Conservation (phyloP, 2,329 filamentous ascomycete genomes). For the Alternaria postmessia region DNA sequence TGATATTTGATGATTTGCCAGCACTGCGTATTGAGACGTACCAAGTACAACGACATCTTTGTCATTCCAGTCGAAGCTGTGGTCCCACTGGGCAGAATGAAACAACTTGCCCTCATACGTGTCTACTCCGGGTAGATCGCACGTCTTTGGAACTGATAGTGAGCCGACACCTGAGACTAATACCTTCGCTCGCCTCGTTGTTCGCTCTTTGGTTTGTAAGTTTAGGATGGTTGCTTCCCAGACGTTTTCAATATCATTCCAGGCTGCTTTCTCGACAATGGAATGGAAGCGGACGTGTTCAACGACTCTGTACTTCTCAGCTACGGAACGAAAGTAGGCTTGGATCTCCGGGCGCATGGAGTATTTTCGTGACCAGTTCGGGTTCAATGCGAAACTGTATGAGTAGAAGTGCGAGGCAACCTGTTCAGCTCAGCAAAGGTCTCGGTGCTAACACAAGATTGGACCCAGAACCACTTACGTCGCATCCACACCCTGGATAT, state of each 20-base stretch:
- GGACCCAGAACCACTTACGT: slow-evolving; percentile 18
- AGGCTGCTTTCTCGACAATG: slow-evolving; percentile 54
- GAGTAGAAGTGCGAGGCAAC: slow-evolving; percentile 65
- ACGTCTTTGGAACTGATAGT: slow-evolving; percentile 43
- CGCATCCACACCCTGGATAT: slow-evolving; percentile 48
- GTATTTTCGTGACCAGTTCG: slow-evolving; percentile 67
- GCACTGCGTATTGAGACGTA: slow-evolving; percentile 2
- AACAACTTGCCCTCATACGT: slow-evolving; percentile 52
- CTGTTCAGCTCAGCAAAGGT: slow-evolving; percentile 15
- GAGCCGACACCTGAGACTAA: slow-evolving; percentile 40
- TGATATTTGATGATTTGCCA: no score
- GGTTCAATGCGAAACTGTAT: slow-evolving; percentile 68
- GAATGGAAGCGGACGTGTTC: slow-evolving; percentile 57
- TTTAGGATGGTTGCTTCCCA: slow-evolving; percentile 48
- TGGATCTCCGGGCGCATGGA: slow-evolving; percentile 64
- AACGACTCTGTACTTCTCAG: slow-evolving; percentile 44
- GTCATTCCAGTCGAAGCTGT: slow-evolving; percentile 58
- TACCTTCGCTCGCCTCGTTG: slow-evolving; percentile 33
- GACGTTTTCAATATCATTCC: slow-evolving; percentile 54
- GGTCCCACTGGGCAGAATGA: slow-evolving; percentile 54
- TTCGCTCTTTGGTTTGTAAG: slow-evolving; percentile 30
- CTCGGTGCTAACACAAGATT: background rate
- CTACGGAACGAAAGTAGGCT: slow-evolving; percentile 58
- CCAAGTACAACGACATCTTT: slow-evolving; percentile 46
- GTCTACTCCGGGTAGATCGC: slow-evolving; percentile 56